phyloP scores from a whole-genome alignment of 2,329 filamentous ascomycete genomes.

The Microsporum canis region DNA sequence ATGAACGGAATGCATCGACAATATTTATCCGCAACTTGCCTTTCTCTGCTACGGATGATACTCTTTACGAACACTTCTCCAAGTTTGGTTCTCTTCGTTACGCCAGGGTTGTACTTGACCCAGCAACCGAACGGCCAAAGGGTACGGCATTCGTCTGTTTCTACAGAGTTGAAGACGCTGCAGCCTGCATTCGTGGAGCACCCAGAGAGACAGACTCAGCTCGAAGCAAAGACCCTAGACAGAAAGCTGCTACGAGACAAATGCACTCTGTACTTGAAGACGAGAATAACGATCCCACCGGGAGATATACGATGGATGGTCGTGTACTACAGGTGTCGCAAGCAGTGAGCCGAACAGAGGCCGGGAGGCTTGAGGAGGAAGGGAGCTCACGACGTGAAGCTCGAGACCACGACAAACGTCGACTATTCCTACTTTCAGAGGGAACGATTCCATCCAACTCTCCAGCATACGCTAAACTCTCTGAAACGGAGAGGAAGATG shows the following conservation, averaged over 20 bases:
- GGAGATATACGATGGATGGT: constrained; percentile 81
- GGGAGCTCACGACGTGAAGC: constrained; percentile 52
- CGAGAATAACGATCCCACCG: constrained; percentile 66
- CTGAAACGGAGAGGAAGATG: constrained; percentile 72
- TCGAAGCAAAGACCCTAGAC: constrained; percentile 29
- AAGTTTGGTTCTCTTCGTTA: constrained; percentile 83
- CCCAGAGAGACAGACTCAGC: constrained; percentile 44
- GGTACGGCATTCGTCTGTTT: constrained; percentile 96
- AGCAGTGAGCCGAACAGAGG: constrained; percentile 75
- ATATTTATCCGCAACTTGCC: constrained; percentile 91
- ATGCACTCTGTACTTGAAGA: constrained; percentile 82
- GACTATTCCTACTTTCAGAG: constrained; percentile 77
- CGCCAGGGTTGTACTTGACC: constrained; percentile 81
- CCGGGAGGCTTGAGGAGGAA: constrained; percentile 60
- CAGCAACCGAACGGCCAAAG: constrained; percentile 69
- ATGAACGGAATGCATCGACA: constrained; percentile 55
- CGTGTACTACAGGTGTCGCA: constrained; percentile 73
- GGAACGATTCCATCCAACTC: constrained; percentile 70
- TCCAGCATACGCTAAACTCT: constrained; percentile 62
- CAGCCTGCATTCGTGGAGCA: constrained; percentile 61
- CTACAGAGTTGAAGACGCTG: constrained; percentile 62
- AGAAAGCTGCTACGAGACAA: constrained; percentile 36
- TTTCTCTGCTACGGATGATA: constrained; percentile 73
- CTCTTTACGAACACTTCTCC: constrained; percentile 73
- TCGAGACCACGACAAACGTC: constrained; percentile 75